Evolutionary conservation across 257 asterid genomes (phyloP), one percentile per base, ranked within the genome.

Genomic region (Penstemon barbatus): DNA sequence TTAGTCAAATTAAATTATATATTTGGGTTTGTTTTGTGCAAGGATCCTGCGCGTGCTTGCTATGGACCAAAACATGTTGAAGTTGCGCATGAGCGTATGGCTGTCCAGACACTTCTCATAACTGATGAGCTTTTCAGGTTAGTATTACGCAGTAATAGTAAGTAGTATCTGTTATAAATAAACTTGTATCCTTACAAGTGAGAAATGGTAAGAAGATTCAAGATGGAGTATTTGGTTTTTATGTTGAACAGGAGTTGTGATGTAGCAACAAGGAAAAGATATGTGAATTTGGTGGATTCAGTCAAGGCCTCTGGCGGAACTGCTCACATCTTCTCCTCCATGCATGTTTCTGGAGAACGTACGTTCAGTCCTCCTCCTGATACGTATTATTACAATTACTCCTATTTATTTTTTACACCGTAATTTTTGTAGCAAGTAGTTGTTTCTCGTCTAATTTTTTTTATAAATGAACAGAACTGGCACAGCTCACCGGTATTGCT

Each of bases 331-430:
- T 94, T 91, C 81, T 94, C 99, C 4, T 87, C 97, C 54, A 89
- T 94, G 99, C 99, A 94, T 63, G 93, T 84, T 69, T 94, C 99
- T 3, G 97, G 97, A 74, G 99, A 94, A 81, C 97, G 97, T 94
- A 78, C 91, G 99, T 77, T 11, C 33, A 2, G 58, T 36, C 57
- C 70, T 37, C 3, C 13, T n/a, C 5, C 7, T 25, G 2, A 25
- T 25, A 25, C 33, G 2, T 25, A 25, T 25, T 1, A 25, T 25
- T 25, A 25, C 33, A 25, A 25, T 25, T 25, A 25, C 33, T 25
- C 33, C 33, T 25, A 25, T 25, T 25, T 25, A 25, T 25, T 25
- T n/a, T n/a, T n/a, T n/a, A n/a, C n/a, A 15, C 18, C 18, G 18
- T 15, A 15, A 15, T 15, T 15, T 25, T 25, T 25, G 33, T 25